phyloP scores from a whole-genome alignment of 345 rosid genomes.

The Lepidium didymum region DNA sequence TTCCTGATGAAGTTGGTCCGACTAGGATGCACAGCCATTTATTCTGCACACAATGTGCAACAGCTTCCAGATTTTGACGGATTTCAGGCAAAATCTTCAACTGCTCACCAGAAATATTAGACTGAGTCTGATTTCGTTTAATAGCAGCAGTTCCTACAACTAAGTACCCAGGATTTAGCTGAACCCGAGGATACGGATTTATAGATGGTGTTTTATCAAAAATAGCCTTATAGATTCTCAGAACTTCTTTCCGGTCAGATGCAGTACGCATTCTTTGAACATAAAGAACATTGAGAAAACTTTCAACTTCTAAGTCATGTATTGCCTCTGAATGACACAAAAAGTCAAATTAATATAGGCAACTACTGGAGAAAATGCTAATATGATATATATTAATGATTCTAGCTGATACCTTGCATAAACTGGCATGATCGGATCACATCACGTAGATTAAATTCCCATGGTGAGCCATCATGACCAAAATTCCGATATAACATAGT shows the following conservation, averaged over 20 bases:
- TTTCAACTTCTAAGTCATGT: constrained; percentile 30
- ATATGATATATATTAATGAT: background rate
- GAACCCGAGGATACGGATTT: constrained; percentile 79
- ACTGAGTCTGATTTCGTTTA: constrained; percentile 43
- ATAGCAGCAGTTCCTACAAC: constrained; percentile 62
- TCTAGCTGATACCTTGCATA: constrained; percentile 47
- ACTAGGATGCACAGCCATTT: constrained; percentile 86
- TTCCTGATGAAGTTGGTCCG: constrained; percentile 88
- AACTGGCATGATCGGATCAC: constrained; percentile 84
- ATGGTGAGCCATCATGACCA: constrained; percentile 88
- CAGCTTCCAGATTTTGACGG: constrained; percentile 83
- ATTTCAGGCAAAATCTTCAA: constrained; percentile 68
- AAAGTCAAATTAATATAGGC: constrained; percentile 12
- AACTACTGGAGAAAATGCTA: background rate
- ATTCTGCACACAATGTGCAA: constrained; percentile 60
- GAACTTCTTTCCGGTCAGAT: constrained; percentile 70
- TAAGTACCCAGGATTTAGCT: constrained; percentile 48
- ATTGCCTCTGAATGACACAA: constrained; percentile 38
- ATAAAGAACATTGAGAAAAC: constrained; percentile 74
- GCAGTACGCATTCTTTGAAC: constrained; percentile 92
- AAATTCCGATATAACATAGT: constrained; percentile 64
- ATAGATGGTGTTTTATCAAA: constrained; percentile 56
- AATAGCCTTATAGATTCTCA: constrained; percentile 58
- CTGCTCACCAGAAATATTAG: constrained; percentile 34
- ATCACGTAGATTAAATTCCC: constrained; percentile 98